Base-by-base conservation (phyloP, 1,139 yeast species). In the Candida freyschussii region DNA sequence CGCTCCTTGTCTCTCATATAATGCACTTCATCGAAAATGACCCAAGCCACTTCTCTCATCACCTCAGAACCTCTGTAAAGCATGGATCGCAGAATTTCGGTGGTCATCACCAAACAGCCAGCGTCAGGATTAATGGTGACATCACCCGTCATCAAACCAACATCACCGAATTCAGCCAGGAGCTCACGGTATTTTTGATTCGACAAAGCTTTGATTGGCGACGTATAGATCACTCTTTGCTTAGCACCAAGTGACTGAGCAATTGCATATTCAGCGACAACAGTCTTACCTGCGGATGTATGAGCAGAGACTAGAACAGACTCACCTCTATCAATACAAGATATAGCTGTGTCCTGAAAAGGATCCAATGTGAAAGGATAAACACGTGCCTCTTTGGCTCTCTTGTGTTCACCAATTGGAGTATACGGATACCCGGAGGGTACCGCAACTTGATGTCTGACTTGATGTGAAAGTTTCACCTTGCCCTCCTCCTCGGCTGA, bases 211-310 rank as follows among this genome's bases (percentile, higher is more conserved):
- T 91, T 91, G 55, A 91, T 91, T 4, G 99, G 99, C 3, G 97
- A 89, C 0, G 99, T 91, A 55, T 91, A 91, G 41, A 91, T 91
- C 33, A 91, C 96, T 60, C 96, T 77, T 55, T 91, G 96, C 62
- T 86, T 87, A 36, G 85, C 87, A 49, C 87, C 67, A 43, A 86
- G 65, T 11, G 96, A 85, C 65, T 87, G 94, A 2, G 98, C 97
- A 63, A 91, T 91, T 26, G 98, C 97, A 53, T 91, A 93, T 56
- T 91, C 99, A 0, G 99, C 99, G 32, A 91, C 98, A 29, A 93
- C 99, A 0, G 99, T 91, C 56, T 91, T 91, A 64, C 99, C 99
- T 7, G 98, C 98, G 19, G 97, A 89, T 0, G 98, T 89, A 55
- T 91, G 99, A 0, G 99, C 99, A 16, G 97, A 89, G 3, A 91